Conservation (phyloP, 1,284 basidiomycete genomes). For the Volvariella volvacea region DNA sequence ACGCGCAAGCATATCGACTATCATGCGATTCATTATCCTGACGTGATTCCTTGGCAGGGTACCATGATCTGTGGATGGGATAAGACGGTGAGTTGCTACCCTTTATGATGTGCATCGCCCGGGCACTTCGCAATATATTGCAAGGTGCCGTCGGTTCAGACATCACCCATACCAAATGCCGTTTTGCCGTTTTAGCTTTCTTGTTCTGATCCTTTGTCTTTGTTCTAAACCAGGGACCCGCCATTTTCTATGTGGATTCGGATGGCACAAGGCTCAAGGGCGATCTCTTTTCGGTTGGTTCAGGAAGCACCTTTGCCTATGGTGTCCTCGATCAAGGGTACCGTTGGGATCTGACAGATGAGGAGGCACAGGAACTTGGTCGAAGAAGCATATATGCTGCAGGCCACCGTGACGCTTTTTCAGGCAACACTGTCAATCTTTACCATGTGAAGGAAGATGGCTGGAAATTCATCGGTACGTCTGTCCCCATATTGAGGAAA, state of each 20-base stretch:
- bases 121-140: not conserved
- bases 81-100: constrained; percentile 70
- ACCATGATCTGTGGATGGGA: constrained; percentile 99
- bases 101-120: not conserved
- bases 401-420: constrained; percentile 96
- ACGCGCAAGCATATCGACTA: constrained; percentile 15
- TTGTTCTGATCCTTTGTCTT: constrained; percentile 1
- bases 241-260: constrained; percentile 97
- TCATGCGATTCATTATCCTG: not conserved
- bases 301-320: constrained; percentile 97
- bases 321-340: constrained; percentile 98
- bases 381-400: constrained; percentile 95
- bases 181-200: not conserved
- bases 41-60: constrained; percentile 46
- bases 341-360: constrained; percentile 89
- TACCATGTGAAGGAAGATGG: constrained; percentile 95
- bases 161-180: not conserved
- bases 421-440: constrained; percentile 94
- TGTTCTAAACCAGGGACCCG: constrained; percentile 65
- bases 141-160: too few species aligned
- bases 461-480: constrained; percentile 86
- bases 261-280: constrained; percentile 96
- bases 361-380: constrained; percentile 93
- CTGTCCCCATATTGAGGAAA: not conserved
- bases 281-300: constrained; percentile 96